Conservation (phyloP, 176 grass and related monocot genomes). For the Aegilops longissima region DNA sequence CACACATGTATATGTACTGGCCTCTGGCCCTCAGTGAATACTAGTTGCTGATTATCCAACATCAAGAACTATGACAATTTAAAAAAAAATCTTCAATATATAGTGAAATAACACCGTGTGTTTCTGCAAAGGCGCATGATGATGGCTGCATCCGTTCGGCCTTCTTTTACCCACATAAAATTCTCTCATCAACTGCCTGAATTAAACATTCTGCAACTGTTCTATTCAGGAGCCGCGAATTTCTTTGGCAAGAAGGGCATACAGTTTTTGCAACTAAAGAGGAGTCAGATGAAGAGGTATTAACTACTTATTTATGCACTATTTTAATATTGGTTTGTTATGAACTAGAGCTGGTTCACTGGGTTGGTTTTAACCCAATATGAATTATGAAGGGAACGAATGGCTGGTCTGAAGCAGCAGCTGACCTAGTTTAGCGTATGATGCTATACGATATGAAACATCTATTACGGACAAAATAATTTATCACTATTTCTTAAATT, state of each 20-base stretch:
- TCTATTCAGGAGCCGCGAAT: slow-evolving; percentile 79
- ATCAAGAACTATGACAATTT: not conserved
- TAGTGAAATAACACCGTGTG: not conserved
- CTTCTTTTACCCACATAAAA: not conserved
- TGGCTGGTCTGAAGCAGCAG: not conserved
- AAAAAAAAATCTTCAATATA: not conserved
- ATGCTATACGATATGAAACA: not conserved
- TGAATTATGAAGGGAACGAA: not conserved
- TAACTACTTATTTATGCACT: not conserved
- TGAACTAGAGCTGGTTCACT: not conserved
- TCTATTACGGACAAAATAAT: not conserved
- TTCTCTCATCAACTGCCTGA: not conserved
- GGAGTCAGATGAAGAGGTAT: slow-evolving; percentile 90
- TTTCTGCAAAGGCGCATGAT: not conserved
- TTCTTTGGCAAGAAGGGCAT: slow-evolving; percentile 97
- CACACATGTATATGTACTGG: too few species aligned
- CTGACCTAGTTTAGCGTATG: not conserved
- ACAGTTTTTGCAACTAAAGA: slow-evolving; percentile 93
- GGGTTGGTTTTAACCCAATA: not conserved
- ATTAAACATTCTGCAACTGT: slow-evolving; percentile 19
- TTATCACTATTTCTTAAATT: not conserved
- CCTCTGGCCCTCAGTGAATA: too few species aligned
- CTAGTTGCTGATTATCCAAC: too few species aligned
- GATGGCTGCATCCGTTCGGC: not conserved
- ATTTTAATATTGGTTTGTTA: not conserved